phyloP scores from a whole-genome alignment of 1,284 basidiomycete species.

The Puccinia brachypodii region DNA sequence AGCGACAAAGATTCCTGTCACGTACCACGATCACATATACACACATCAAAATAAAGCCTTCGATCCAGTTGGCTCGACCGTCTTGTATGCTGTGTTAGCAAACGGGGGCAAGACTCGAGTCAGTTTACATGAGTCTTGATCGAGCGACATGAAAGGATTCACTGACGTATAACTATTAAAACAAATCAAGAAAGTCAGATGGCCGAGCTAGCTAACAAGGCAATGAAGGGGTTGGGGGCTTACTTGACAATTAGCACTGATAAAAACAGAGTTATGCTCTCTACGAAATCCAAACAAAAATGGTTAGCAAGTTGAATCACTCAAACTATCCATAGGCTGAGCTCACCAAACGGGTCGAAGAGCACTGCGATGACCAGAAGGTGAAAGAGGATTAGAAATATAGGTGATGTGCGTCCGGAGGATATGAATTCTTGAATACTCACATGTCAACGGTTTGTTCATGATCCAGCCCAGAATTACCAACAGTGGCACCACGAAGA shows the following conservation, averaged over 20 bases:
- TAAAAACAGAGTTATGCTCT: conserved; percentile 38
- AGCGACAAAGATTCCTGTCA: background rate
- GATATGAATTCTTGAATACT: background rate
- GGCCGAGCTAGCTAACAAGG: no score
- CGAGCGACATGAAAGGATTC: background rate
- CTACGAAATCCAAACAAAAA: background rate
- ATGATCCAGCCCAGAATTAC: conserved; percentile 41
- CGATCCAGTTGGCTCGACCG: conserved; percentile 41
- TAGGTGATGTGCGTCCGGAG: background rate
- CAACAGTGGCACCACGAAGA: conserved; percentile 38
- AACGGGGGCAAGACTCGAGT: background rate
- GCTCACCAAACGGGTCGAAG: conserved; percentile 46
- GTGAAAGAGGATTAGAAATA: background rate
- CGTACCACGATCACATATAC: conserved; percentile 46
- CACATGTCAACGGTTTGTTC: conserved; percentile 38
- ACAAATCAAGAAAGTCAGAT: background rate
- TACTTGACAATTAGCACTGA: conserved; percentile 45
- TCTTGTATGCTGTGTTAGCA: conserved; percentile 27
- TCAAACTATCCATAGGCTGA: background rate
- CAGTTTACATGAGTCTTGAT: background rate
- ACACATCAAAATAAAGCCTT: conserved; percentile 43
- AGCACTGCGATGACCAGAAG: conserved; percentile 8
- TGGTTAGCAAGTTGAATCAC: background rate
- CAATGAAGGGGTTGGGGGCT: no score
- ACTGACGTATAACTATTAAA: conserved; percentile 40